Percentiles rank a stretch among this genome's conserved stretches.
Evolutionary conservation across 257 asterid species (phyloP).

Genomic region (Nicotiana paniculata): DNA sequence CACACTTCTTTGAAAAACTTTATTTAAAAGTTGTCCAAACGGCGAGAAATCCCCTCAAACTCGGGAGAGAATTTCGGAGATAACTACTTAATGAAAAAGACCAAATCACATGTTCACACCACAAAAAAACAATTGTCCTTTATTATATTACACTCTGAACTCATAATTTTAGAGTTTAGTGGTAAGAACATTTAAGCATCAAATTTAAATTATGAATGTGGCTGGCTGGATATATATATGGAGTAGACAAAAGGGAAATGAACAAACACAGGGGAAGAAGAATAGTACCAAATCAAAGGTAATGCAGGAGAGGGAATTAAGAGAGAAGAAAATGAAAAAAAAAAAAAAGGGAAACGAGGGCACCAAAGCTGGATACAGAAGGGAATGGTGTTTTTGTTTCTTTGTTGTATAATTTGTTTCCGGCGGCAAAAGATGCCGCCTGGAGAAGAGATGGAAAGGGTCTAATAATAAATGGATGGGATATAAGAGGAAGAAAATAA

Average conservation of each 20-base stretch:
- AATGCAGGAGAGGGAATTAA: neutral
- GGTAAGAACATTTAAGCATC: neutral
- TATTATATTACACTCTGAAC: no score
- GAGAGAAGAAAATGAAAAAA: neutral
- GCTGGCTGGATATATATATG: neutral
- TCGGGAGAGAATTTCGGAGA: neutral
- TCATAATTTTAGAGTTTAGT: no score
- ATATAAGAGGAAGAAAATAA: neutral
- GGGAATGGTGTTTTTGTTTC: neutral
- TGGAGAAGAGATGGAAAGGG: neutral
- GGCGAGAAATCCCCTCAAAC: neutral
- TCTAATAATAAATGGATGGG: neutral
- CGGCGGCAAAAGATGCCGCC: slow-evolving; percentile 11
- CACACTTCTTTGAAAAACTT: neutral
- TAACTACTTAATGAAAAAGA: neutral
- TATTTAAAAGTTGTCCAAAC: neutral
- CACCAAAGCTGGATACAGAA: neutral
- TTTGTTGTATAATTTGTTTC: neutral
- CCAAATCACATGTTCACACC: neutral
- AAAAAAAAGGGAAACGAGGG: neutral
- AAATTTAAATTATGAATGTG: neutral
- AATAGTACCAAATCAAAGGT: neutral
- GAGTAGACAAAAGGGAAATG: no score
- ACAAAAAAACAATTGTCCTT: neutral
- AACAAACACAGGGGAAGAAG: neutral